Percentiles rank a stretch among this genome's conserved stretches.
Evolutionary conservation across 1,139 yeast genomes (phyloP).

Genomic region (Hemisphaericaspora xylanilytica): DNA sequence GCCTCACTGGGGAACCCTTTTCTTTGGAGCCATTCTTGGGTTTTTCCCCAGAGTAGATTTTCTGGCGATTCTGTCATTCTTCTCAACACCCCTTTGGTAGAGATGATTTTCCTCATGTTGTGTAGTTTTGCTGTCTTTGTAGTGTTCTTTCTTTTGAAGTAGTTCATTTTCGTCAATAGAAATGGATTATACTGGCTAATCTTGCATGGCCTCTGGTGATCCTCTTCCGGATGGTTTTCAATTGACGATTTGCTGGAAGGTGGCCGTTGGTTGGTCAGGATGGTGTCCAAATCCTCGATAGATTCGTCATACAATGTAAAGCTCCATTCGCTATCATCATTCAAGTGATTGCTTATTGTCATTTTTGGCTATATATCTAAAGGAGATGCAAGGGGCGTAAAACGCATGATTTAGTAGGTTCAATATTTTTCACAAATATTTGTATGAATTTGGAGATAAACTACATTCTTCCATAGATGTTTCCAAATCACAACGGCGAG

Average conservation of each 20-base stretch:
- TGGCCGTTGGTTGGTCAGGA: neutral
- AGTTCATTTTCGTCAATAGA: conserved; percentile 12
- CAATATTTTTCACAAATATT: too few relatives aligned
- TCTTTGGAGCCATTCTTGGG: conserved; percentile 9
- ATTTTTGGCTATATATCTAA: conserved; percentile 4
- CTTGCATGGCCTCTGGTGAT: too few relatives aligned
- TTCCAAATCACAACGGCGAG: too few relatives aligned
- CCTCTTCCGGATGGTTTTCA: neutral
- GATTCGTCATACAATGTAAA: conserved; percentile 13
- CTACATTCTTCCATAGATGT: too few relatives aligned
- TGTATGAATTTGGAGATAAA: too few relatives aligned
- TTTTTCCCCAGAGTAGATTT: conserved; percentile 8
- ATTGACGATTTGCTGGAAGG: conserved; percentile 2
- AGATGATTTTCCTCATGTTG: conserved; percentile 5
- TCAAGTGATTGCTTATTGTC: neutral
- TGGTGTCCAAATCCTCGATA: conserved; percentile 3
- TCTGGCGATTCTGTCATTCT: neutral
- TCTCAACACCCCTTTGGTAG: conserved; percentile 1
- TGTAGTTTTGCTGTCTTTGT: conserved; percentile 5
- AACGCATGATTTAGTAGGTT: too few relatives aligned
- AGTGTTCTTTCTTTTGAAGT: conserved; percentile 9
- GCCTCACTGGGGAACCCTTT: conserved; percentile 12
- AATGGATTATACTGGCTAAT: conserved; percentile 12
- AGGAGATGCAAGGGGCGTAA: too few relatives aligned
- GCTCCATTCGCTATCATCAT: conserved; percentile 11